Conservation (phyloP, 2,329 filamentous ascomycete species). For the Colletotrichum musae region DNA sequence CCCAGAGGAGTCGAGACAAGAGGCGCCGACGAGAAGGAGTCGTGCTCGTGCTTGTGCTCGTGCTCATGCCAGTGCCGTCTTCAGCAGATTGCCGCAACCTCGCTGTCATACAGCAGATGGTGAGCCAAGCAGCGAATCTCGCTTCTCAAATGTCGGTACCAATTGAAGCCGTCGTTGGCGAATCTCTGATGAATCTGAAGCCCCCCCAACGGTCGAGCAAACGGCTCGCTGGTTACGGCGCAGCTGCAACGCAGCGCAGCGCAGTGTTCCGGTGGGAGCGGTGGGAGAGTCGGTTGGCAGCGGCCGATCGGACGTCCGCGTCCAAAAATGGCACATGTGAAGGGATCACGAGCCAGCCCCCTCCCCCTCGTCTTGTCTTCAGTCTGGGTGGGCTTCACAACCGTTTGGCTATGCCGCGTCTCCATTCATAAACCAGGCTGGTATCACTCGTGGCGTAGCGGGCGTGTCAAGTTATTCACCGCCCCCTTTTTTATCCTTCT, state of each 20-base stretch:
- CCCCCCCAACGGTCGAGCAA: conserved; percentile 1
- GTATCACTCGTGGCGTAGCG: conserved; percentile 28
- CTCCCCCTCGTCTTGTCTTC: not conserved
- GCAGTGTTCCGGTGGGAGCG: not conserved
- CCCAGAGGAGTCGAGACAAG: not conserved
- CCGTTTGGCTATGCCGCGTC: not conserved
- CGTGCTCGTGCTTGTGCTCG: no score
- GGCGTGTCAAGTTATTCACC: conserved; percentile 37
- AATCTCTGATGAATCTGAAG: not conserved
- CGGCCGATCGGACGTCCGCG: conserved; percentile 28
- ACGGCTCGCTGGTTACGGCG: not conserved
- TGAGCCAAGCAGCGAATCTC: conserved; percentile 9
- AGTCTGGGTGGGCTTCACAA: conserved; percentile 7
- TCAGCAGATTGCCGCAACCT: conserved; percentile 23
- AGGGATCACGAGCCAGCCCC: conserved; percentile 12
- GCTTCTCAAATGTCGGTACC: conserved; percentile 13
- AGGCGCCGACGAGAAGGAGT: not conserved
- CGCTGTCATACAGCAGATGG: conserved; percentile 9
- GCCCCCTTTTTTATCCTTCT: conserved; percentile 32
- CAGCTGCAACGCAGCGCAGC: not conserved
- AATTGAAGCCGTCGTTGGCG: not conserved
- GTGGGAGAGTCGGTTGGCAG: conserved; percentile 9
- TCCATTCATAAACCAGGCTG: conserved; percentile 6
- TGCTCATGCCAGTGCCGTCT: conserved; percentile 15
- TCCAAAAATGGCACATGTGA: conserved; percentile 23